Percentiles rank a stretch among this genome's conserved stretches.
These are phyloP conservation scores for Candida chilensis DNA, from an alignment of 805 yeast genomes.

Conservation along the genomic window DNA sequence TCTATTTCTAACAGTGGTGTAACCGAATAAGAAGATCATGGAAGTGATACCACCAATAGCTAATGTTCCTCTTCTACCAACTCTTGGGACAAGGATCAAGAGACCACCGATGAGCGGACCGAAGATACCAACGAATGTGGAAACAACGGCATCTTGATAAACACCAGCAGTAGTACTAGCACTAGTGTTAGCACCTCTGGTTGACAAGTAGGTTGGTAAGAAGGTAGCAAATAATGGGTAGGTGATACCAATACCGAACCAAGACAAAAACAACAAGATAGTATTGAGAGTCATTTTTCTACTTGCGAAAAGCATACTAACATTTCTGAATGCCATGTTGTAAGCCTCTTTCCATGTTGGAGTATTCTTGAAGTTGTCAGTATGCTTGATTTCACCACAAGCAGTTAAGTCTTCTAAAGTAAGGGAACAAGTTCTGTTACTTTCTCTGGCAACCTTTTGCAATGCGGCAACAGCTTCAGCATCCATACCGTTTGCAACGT, in stretches of 20 bases:
- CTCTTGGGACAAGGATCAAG: conserved; percentile 23
- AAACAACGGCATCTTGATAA: conserved; percentile 19
- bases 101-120: conserved; percentile 22
- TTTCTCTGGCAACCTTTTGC: conserved; percentile 21
- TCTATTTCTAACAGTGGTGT: conserved; percentile 50
- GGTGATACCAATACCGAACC: conserved; percentile 28
- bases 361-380: conserved; percentile 12
- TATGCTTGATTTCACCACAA: conserved; percentile 13
- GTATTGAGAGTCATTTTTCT: conserved; percentile 12
- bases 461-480: conserved; percentile 16
- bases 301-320: conserved; percentile 22
- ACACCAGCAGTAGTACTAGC: conserved; percentile 19
- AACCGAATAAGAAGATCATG: conserved; percentile 52
- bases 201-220: conserved; percentile 20
- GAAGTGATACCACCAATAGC: conserved; percentile 39
- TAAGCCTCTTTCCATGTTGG: conserved; percentile 10
- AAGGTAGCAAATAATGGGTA: conserved; percentile 26
- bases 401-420: conserved; percentile 17
- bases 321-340: too few relatives aligned
- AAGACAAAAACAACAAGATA: conserved; percentile 19
- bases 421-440: conserved; percentile 11
- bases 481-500: conserved; percentile 21
- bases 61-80: conserved; percentile 53
- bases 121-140: conserved; percentile 20
- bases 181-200: conserved; percentile 11